phyloP scores from a whole-genome alignment of 2,329 filamentous ascomycete genomes.

The Beauveria sp. region DNA sequence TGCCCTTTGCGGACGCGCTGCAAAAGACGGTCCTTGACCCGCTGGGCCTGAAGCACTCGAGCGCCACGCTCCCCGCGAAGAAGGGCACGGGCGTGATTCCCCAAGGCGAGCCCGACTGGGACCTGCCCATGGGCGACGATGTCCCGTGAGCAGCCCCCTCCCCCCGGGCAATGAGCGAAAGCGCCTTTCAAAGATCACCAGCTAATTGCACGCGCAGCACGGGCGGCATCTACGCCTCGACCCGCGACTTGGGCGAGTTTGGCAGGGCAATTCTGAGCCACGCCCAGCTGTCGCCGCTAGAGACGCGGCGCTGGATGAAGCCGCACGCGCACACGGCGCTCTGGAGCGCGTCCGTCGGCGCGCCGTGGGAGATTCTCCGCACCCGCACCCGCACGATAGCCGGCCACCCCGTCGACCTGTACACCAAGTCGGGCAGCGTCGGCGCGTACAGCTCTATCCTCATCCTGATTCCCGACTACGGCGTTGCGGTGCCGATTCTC shows the following conservation, averaged over 20 bases:
- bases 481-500: slow-evolving; percentile 18
- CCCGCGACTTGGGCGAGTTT: slow-evolving; percentile 16
- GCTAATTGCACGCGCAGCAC: background rate
- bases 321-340: slow-evolving; percentile 12
- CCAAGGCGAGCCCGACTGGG: background rate
- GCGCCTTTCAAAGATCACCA: background rate
- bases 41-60: slow-evolving; percentile 4
- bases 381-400: slow-evolving; percentile 23
- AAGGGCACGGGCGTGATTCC: background rate
- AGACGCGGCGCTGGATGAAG: slow-evolving; percentile 22
- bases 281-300: slow-evolving; percentile 25
- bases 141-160: background rate
- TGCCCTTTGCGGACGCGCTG: slow-evolving; percentile 12
- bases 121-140: background rate
- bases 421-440: slow-evolving; percentile 27
- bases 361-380: slow-evolving; percentile 27
- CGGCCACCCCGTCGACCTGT: slow-evolving; percentile 24
- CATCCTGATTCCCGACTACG: slow-evolving; percentile 24
- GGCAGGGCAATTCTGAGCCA: slow-evolving; percentile 14
- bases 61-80: background rate
- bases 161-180: too few relatives aligned
- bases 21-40: slow-evolving; percentile 8
- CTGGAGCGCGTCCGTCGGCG: slow-evolving; percentile 22
- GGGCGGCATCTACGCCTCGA: background rate
- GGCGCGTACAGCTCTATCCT: slow-evolving; percentile 25